Base-by-base conservation (phyloP, 768 basidiomycete species). In the Jaapia argillacea region DNA sequence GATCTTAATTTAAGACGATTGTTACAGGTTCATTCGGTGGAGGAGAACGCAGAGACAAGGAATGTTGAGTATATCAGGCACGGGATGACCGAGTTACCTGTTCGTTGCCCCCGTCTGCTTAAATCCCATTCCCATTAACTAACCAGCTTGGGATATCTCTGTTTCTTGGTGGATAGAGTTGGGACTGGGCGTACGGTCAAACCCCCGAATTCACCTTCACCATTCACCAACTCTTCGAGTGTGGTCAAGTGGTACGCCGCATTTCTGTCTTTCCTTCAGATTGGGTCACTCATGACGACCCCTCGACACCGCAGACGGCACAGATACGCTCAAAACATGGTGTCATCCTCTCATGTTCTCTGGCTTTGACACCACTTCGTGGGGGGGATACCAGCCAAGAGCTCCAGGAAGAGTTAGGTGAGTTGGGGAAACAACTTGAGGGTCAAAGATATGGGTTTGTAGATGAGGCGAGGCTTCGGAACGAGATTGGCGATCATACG, bases 121-220 rank as follows among this genome's bases (percentile, higher is more conserved):
- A 28, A 36, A 4, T 5, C 4, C 12, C 12, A 14, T 18, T 42
- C 26, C 26, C 13, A 24, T 23, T n/a, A 21, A 42, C n/a, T n/a
- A n/a, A n/a, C n/a, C n/a, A n/a, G 18, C 1, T 24, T 28, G 4
- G 14, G 24, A 16, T 22, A 25, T 14, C 2, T n/a, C 25, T 23
- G 18, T 10, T n/a, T 10, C 40, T 21, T 18, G 22, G 21, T 2
- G 26, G n/a, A 12, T 52, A 93, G 92, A 81, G 73, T 25, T 97
- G 96, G 96, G 74, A 88, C 18, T 98, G 93, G 91, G 68, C 74
- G 12, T 96, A 79, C 54, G 94, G 93, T 0, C 87, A 93, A 56
- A 94, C 93, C 0, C 92, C 93, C 33, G 86, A 94, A 56, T 98
- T 99, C 58, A 82, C 78, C 5, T 85, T 88, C 54, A 67, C 66